Base-by-base conservation (phyloP, 2,329 filamentous ascomycete genomes). In the Chalaropsis ovoidea region DNA sequence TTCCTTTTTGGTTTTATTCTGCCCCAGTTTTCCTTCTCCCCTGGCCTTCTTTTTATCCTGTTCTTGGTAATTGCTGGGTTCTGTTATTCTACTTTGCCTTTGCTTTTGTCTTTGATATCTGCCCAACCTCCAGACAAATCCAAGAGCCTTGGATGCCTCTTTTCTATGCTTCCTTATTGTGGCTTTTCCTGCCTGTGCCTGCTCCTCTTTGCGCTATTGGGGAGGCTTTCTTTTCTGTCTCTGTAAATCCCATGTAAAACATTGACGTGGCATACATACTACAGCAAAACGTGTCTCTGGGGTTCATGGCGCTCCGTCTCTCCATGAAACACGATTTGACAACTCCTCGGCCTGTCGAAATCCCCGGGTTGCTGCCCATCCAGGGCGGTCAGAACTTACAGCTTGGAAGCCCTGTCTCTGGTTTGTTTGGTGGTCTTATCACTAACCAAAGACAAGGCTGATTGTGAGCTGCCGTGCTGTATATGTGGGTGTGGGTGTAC, bases 381-480 rank as follows among this genome's bases (percentile, higher is more conserved):
- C 4, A 19, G 45, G 22, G n/a, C 45, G 8, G 45, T 4, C 45
- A 22, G 45, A 10, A 11, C 45, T 13, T 49, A 11, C 5, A 49
- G 45, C 45, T 49, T 3, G n/a, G 45, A 24, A 22, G 45, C 8
- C 45, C 45, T 49, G 45, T 49, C 22, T 24, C 4, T 6, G 11
- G 11, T 24, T 52, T 19, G 11, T 24, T 52, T 19, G n/a, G 19
- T 24, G 24, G 47, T 52, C 47, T 52, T 52, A 27, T 27, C 47
- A 52, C 35, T 5, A 39, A 39, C 43, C n/a, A 47, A 47, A 58
- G 24, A 58, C 54, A 27, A 58, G 54, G 54, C 54, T 58, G 54
- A 1, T n/a, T n/a, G 15, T 47, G 24, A n/a, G 15, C 19, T 35
- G 13, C 31, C 54, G 54, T 31, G 10, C 54, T 52, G 3, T 4